Base-by-base conservation (phyloP, 2,329 filamentous ascomycete genomes). In the Penicillium decumbens region DNA sequence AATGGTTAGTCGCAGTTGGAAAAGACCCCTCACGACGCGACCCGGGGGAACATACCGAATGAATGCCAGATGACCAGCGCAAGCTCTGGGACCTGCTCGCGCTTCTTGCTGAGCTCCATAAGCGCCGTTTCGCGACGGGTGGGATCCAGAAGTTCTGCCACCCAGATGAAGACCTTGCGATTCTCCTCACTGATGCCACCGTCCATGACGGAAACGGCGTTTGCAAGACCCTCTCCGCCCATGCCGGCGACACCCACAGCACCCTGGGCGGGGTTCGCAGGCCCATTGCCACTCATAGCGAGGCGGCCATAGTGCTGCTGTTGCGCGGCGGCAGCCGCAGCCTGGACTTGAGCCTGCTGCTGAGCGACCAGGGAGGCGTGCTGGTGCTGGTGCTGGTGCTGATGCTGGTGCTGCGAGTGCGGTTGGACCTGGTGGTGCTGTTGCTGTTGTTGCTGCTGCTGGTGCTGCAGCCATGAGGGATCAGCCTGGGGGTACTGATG, bases 11-110 rank as follows among this genome's bases (percentile, higher is more conserved):
- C 47, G 43, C 47, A 45, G 41, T 53, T 51, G 51, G 41, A 41
- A 51, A 42, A 30, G 43, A 18, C 45, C 33, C 50, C 54, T 51
- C 58, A 61, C 41, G 37, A 38, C 47, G 28, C 45, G 53, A 45
- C 41, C 15, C 8, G 18, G 42, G 30, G 42, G 33, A 45, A 72
- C 83, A 57, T 81, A 95, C 92, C 93, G 66, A 96, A 97, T 3
- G 92, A 97, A 72, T 98, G 93, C 93, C 93, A 98, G 54, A 98
- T 78, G 54, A 98, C 95, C 63, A 98, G 77, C 41, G 93, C 93
- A 51, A 98, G 78, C 75, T 98, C 93, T 0, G 93, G 92, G 13
- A 98, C 93, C 72, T 97, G 93, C 73, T 98, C 93, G 49, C 93
- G 80, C 80, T 98, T 98, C 79, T 98, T 98, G 75, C 92, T 97